These are phyloP conservation scores for Aspergillus cavernicola DNA, from an alignment of 495 filamentous ascomycete species.

Conservation along the genomic window DNA sequence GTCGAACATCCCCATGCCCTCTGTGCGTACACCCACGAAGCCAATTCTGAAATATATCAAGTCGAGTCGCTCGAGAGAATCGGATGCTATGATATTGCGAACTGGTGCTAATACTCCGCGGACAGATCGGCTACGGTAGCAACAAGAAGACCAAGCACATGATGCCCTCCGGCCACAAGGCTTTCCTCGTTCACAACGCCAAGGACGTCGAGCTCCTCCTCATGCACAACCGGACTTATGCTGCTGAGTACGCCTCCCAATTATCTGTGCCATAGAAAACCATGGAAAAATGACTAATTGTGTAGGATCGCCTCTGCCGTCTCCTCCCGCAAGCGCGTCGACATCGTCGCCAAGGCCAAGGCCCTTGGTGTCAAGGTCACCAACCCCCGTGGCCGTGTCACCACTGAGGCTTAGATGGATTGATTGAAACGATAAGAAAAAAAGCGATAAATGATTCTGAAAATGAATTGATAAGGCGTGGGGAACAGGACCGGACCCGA, in stretches of 20 bases:
- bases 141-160: conserved; percentile 99
- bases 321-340: conserved; percentile 96
- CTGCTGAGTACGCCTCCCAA: conserved; percentile 78
- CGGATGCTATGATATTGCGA: no score
- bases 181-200: conserved; percentile 96
- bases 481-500: not conserved
- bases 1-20: conserved; percentile 93
- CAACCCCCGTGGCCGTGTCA: conserved; percentile 97
- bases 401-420: conserved; percentile 81
- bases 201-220: conserved; percentile 94
- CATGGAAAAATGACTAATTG: not conserved
- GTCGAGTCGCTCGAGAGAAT: no score
- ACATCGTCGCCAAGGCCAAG: conserved; percentile 94
- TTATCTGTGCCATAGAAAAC: no score
- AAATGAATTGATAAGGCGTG: conserved; percentile 4
- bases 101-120: conserved; percentile 1
- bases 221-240: conserved; percentile 99
- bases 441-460: conserved; percentile 5
- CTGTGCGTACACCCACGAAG: conserved; percentile 59
- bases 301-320: conserved; percentile 91
- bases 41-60: not conserved
- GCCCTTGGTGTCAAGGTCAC: conserved; percentile 97
- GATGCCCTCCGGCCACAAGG: conserved; percentile 99
- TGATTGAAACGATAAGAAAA: conserved; percentile 12
- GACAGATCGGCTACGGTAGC: conserved; percentile 91